Evolutionary conservation across 192 early-diverging fungal species (phyloP).

Genomic region (Martensiomyces pterosporus): DNA sequence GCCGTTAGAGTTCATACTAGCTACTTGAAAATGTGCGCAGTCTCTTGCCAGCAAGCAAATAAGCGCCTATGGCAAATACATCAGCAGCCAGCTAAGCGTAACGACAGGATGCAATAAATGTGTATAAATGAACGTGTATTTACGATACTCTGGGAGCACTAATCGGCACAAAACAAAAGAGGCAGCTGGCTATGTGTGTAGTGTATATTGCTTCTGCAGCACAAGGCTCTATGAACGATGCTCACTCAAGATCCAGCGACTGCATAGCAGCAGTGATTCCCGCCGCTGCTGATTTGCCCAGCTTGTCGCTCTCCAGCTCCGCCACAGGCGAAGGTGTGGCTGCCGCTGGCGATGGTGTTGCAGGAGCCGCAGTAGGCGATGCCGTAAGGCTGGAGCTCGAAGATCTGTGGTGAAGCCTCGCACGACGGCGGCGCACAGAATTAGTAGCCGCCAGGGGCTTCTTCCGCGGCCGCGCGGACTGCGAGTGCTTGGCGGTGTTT

Average conservation of each 20-base stretch:
- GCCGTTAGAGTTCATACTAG: too few species aligned
- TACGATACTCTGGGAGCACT: too few species aligned
- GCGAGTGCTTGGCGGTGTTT: conserved; percentile 8
- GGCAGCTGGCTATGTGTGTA: too few species aligned
- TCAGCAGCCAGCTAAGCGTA: too few species aligned
- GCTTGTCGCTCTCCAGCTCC: neutral
- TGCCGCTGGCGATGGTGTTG: neutral
- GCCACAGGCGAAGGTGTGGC: conserved; percentile 1
- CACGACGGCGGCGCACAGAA: conserved; percentile 38
- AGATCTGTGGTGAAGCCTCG: conserved; percentile 27
- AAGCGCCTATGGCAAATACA: too few species aligned
- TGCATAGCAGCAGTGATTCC: conserved; percentile 9
- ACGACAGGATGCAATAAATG: too few species aligned
- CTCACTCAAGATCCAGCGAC: conserved; percentile 20
- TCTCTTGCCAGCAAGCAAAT: too few species aligned
- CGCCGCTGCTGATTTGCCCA: neutral
- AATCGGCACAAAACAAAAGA: too few species aligned
- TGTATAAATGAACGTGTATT: too few species aligned
- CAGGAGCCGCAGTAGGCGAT: too few species aligned
- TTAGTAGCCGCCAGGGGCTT: conserved; percentile 27
- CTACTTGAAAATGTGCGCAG: too few species aligned
- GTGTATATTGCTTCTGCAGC: conserved; percentile 13
- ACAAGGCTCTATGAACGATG: too few species aligned
- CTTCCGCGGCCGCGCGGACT: conserved; percentile 18
- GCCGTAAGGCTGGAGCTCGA: conserved; percentile 25